Evolutionary conservation across 2,329 filamentous ascomycete species (phyloP), one percentile per base, ranked within the genome.

Genomic region (Periconia macrospinosa): DNA sequence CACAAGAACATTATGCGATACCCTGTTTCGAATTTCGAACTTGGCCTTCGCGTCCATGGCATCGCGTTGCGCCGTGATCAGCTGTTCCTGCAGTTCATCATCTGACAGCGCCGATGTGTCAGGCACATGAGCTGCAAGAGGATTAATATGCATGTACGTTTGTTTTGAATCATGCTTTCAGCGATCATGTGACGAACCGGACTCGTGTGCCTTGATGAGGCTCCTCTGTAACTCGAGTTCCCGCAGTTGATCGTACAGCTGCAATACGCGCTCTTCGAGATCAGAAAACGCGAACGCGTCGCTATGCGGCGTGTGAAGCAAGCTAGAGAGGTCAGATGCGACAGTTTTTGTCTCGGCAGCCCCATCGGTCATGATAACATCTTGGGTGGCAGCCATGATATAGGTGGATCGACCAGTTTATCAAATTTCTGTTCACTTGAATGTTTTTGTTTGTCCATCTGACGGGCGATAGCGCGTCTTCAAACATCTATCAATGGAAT

Each of bases 181-280:
- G 11, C 33, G 15, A 10, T n/a, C 33, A 13, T 37, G 33, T 43
- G 15, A 62, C 58, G 47, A 65, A 60, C 70, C 61, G 63, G 59
- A 41, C 27, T 68, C 64, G 54, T 77, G 75, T 52, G 76, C 75
- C 61, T 79, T 73, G 13, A 92, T 74, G 40, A 94, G 79, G 37
- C 86, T 86, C 51, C 86, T 83, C 75, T 94, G 87, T 19, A 93
- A 76, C 64, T 86, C 84, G 43, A 92, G 79, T 69, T 90, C 85
- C 65, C 88, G 85, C 23, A 91, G 77, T 60, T 83, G 82, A 69
- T 92, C 86, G 73, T 91, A 89, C 46, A 92, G 81, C 41, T 85
- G 81, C 35, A 94, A 78, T 27, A 88, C 81, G 58, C 81, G 80
- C 63, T 81, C 77, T 73, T 95, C 91, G 55, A 83, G 80, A 35